phyloP scores from a whole-genome alignment of 1,139 yeast species.

The Geotrichum bryndzae region DNA sequence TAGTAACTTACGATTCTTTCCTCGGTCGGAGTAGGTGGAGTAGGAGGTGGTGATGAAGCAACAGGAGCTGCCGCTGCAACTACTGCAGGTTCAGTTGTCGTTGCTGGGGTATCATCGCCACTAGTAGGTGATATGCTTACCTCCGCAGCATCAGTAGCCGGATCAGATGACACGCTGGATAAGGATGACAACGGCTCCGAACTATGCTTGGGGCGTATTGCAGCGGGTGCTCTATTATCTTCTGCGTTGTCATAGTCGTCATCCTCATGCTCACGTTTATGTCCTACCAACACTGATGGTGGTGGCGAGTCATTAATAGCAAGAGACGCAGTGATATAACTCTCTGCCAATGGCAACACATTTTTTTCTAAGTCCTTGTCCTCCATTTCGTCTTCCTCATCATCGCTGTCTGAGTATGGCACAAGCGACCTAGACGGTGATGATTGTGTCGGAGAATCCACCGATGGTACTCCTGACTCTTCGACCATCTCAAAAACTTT shows the following conservation, averaged over 20 bases:
- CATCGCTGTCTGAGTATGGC: conserved; percentile 13
- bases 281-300: background rate
- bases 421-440: background rate
- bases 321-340: background rate
- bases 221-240: background rate
- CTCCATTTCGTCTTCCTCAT: conserved; percentile 6
- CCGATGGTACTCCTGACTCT: background rate
- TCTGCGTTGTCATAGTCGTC: background rate
- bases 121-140: background rate
- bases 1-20: background rate
- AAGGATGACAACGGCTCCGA: background rate
- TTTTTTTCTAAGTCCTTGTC: background rate
- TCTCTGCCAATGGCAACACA: background rate
- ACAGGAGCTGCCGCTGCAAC: conserved; percentile 1
- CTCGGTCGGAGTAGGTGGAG: background rate
- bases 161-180: background rate
- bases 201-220: background rate
- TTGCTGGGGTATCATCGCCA: background rate
- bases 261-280: background rate
- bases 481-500: background rate
- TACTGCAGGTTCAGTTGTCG: background rate
- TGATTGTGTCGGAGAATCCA: background rate
- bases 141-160: background rate
- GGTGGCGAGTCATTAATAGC: background rate
- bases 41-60: background rate